Percentiles rank a stretch among this genome's conserved stretches.
Evolutionary conservation across 2,329 filamentous ascomycete species (phyloP).

Genomic region (Aspergillus sp.): DNA sequence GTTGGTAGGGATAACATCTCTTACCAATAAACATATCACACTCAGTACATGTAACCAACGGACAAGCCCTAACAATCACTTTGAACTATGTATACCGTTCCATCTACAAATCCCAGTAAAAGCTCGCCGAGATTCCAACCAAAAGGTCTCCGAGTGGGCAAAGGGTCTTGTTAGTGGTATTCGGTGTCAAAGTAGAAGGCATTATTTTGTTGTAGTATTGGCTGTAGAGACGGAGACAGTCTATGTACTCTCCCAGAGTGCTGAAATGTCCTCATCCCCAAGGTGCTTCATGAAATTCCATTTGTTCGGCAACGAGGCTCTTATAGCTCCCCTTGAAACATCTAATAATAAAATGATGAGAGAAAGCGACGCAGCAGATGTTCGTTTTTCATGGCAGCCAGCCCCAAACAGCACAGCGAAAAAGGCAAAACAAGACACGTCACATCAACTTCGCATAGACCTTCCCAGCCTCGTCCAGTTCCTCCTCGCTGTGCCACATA

Average conservation of each 20-base stretch:
- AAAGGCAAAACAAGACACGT: background rate
- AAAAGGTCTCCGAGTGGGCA: too few relatives aligned
- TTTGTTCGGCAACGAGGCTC: too few relatives aligned
- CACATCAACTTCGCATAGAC: conserved; percentile 9
- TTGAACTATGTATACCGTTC: background rate
- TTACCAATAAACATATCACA: background rate
- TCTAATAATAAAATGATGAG: too few relatives aligned
- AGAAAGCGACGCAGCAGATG: too few relatives aligned
- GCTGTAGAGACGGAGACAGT: background rate
- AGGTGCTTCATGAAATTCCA: background rate
- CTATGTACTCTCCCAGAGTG: background rate
- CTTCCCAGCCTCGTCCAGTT: conserved; percentile 8
- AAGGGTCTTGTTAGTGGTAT: too few relatives aligned
- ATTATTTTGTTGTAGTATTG: background rate
- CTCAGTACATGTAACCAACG: background rate
- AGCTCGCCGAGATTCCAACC: background rate
- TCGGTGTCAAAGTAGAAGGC: too few relatives aligned
- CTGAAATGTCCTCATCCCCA: background rate
- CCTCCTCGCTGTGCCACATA: background rate
- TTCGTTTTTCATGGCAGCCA: background rate
- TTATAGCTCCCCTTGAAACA: too few relatives aligned
- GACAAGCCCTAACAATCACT: background rate
- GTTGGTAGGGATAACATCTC: background rate
- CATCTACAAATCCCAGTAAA: background rate
- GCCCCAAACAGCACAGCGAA: background rate